Base-by-base conservation (phyloP, 176 grass and related monocot genomes). In the Aegilops longissima region DNA sequence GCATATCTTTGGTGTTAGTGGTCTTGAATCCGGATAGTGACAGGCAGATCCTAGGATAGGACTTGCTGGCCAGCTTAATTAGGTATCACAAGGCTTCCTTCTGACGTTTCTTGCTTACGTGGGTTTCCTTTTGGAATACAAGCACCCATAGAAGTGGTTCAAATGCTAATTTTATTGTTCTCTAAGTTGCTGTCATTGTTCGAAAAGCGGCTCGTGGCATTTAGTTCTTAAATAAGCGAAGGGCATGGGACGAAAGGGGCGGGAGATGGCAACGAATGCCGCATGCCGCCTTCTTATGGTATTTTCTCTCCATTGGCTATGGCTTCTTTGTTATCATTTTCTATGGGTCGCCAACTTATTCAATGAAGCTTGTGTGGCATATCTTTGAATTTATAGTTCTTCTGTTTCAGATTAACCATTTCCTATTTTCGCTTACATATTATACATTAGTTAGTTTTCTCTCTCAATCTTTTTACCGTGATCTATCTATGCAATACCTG, bases 21-120 rank as follows among this genome's bases (percentile, higher is more conserved):
- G 35, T 84, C 21, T 87, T 62, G 59, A 68, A 83, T 79, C 25
- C 47, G 31, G 31, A 74, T 68, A 87, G 75, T 66, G 67, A 87
- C 78, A 91, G 84, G n/a, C 45, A 68, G 74, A 8, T 83, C 66
- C 29, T 74, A 35, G 44, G 71, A 82, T 14, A 52, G 42, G 66
- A 27, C 29, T 66, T 17, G 66, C 74, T 58, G 44, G 73, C 66
- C 80, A 87, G 66, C 80, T 59, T 21, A 85, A 89, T 76, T 44
- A 56, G 42, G 61, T 71, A 40, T 11, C 68, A 24, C 29, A 73
- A 29, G 21, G 35, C 78, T 34, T 83, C 24, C 4, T 75, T 75
- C 42, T 75, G 45, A 49, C 45, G 45, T 49, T 49, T 49, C 45
- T 49, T 0, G 45, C 35, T 36, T 61, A 24, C 9, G 13, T 3